Evolutionary conservation across 2,329 filamentous ascomycete genomes (phyloP).

Genomic region (Aspergillus awamori): DNA sequence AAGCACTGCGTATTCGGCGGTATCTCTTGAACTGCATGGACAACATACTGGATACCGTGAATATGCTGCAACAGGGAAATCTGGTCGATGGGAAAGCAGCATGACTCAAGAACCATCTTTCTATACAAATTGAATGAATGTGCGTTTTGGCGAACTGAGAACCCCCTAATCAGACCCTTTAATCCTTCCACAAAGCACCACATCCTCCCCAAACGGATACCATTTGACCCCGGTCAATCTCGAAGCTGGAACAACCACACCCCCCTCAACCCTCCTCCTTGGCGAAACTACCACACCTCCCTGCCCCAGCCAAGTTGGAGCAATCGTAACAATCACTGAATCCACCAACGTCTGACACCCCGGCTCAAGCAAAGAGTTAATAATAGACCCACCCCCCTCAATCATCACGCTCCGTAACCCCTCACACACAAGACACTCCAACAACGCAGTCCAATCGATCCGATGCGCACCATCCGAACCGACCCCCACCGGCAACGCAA

Average conservation of each 20-base stretch:
- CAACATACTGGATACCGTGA: too few relatives aligned
- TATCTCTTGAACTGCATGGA: too few relatives aligned
- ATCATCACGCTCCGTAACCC: constrained; percentile 81
- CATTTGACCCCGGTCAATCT: constrained; percentile 66
- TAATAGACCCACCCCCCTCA: constrained; percentile 80
- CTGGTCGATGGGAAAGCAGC: too few relatives aligned
- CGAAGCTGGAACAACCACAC: constrained; percentile 61
- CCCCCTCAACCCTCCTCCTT: constrained; percentile 52
- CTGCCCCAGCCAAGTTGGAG: constrained; percentile 80
- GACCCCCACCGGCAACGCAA: constrained; percentile 27
- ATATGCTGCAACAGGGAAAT: too few relatives aligned
- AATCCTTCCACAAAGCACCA: constrained; percentile 73
- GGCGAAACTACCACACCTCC: constrained; percentile 81
- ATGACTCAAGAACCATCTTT: too few relatives aligned
- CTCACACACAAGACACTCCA: constrained; percentile 57
- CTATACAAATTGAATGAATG: too few relatives aligned
- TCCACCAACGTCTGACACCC: constrained; percentile 62
- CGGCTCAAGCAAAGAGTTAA: constrained; percentile 72
- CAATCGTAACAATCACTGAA: constrained; percentile 82
- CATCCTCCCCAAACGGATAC: constrained; percentile 77
- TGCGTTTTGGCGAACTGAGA: not conserved
- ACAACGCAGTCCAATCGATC: constrained; percentile 62
- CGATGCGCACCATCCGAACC: constrained; percentile 18
- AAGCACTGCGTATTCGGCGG: too few relatives aligned
- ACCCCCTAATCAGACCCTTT: not conserved